Evolutionary conservation across 2,329 filamentous ascomycete species (phyloP).

Genomic region (Orbilia blumenaviensis): DNA sequence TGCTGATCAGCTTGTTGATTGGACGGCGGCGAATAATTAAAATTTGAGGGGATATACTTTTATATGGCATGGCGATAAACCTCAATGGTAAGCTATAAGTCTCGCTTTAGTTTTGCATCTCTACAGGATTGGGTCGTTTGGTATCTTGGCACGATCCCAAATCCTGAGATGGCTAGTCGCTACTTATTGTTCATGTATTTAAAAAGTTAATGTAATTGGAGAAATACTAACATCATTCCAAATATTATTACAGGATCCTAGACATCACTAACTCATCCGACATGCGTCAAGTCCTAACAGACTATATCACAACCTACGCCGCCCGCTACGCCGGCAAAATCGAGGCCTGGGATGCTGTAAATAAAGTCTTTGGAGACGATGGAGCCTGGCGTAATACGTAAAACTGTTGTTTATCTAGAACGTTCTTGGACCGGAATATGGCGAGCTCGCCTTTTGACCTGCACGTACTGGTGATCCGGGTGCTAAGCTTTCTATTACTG

Average conservation of each 20-base stretch:
- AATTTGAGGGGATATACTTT: too few relatives aligned
- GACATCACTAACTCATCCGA: slow-evolving; percentile 65
- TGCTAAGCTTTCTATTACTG: slow-evolving; percentile 79
- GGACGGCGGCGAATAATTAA: too few relatives aligned
- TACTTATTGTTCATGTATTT: too few relatives aligned
- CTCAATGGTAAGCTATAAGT: too few relatives aligned
- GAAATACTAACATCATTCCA: too few relatives aligned
- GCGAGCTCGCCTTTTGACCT: slow-evolving; percentile 74
- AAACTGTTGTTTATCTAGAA: slow-evolving; percentile 74
- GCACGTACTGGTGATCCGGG: slow-evolving; percentile 72
- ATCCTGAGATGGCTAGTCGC: too few relatives aligned
- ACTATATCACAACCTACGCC: slow-evolving; percentile 69
- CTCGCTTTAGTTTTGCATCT: too few relatives aligned
- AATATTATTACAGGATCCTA: not conserved
- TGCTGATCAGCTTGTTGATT: too few relatives aligned
- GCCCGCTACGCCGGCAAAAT: slow-evolving; percentile 72
- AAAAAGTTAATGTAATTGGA: too few relatives aligned
- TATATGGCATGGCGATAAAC: too few relatives aligned
- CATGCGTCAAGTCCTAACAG: slow-evolving; percentile 68
- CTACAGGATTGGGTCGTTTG: too few relatives aligned
- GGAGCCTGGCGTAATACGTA: slow-evolving; percentile 69
- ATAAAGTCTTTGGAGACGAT: slow-evolving; percentile 68
- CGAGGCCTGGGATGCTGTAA: slow-evolving; percentile 71
- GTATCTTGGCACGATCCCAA: too few relatives aligned
- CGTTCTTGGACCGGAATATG: slow-evolving; percentile 75